Base-by-base conservation (phyloP, 805 yeast genomes). In the Ascoidea asiatica region DNA sequence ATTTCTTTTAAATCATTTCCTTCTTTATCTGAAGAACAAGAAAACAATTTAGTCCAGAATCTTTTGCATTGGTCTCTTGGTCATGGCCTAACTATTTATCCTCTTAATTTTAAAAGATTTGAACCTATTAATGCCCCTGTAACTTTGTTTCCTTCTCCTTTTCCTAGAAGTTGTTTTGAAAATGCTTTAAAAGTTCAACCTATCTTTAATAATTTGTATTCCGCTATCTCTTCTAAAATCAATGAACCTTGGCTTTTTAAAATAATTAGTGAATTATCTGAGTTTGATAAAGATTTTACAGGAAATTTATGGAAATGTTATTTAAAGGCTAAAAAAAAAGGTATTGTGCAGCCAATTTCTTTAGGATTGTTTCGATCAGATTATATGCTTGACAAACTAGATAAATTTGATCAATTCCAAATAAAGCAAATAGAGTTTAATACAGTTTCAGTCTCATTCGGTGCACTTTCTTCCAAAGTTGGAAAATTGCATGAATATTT, bases 341-440 rank as follows among this genome's bases (percentile, higher is more conserved):
- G 80, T 1, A 64, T 78, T 37, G 64, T 62, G 2, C 95, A 84
- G 57, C 75, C 78, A 1, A 66, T 85, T 36, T 73, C 88, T 0
- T 67, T 89, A 40, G 97, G 97, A 0, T 61, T 92, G 7, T 89
- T 88, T 60, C 74, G 98, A 59, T 81, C 94, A 0, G 98, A 92
- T 57, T 92, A 90, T 56, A 77, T 92, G 78, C 15, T 29, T 11
- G 15, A 29, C 4, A 11, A 8, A 2, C 15, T 3, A 29, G 35
- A 29, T 29, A 29, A 29, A 2, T 64, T 78, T 35, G 79, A 81
- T 51, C 46, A 56, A 35, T 61, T 62, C 13, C 59, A 61, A 21
- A 81, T 90, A 55, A 89, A 90, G 57, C 98, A 92, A 61, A 92
- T 92, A 43, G 99, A 92, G 60, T 90, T 90, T 66, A 92, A 92